A percentile compares a stretch with the other conserved stretches of the same genome.
Evolutionary conservation across 1,284 basidiomycete genomes (phyloP).

Genomic region (Leccinum insolens): DNA sequence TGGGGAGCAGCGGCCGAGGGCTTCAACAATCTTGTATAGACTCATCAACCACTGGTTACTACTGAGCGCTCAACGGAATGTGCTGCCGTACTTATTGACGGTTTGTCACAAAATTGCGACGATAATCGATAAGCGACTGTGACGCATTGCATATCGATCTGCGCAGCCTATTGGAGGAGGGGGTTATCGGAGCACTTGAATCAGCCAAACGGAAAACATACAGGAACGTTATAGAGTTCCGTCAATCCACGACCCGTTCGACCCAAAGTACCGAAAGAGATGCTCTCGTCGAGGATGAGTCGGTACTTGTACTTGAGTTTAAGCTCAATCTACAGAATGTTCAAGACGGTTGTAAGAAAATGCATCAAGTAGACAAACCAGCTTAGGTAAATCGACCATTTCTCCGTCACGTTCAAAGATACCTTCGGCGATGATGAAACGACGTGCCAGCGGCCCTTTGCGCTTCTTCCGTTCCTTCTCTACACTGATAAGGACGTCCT

Average conservation of each 20-base stretch:
- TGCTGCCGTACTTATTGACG: too few relatives aligned
- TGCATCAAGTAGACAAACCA: constrained; percentile 57
- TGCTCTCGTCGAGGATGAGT: constrained; percentile 91
- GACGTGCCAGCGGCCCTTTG: constrained; percentile 79
- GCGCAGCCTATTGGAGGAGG: constrained; percentile 58
- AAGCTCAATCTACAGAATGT: constrained; percentile 75
- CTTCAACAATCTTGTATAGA: too few relatives aligned
- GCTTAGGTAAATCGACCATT: constrained; percentile 88
- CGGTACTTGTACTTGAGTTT: constrained; percentile 97
- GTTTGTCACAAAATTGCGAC: too few relatives aligned
- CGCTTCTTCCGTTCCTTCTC: constrained; percentile 90
- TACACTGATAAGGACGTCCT: constrained; percentile 82
- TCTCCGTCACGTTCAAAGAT: constrained; percentile 95
- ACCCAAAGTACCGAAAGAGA: constrained; percentile 93
- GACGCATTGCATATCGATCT: constrained; percentile 65
- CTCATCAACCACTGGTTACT: too few relatives aligned
- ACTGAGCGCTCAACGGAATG: too few relatives aligned
- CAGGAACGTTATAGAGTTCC: constrained; percentile 90
- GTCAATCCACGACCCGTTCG: constrained; percentile 93
- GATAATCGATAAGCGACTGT: too few relatives aligned
- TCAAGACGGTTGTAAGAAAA: constrained; percentile 4
- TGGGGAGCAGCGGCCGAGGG: too few relatives aligned
- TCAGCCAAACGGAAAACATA: constrained; percentile 39
- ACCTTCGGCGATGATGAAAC: constrained; percentile 97
- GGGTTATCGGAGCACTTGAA: constrained; percentile 8